Percentiles rank a stretch among this genome's conserved stretches.
phyloP scores from a whole-genome alignment of 805 yeast genomes.

The Cyberlindnera mrakii region DNA sequence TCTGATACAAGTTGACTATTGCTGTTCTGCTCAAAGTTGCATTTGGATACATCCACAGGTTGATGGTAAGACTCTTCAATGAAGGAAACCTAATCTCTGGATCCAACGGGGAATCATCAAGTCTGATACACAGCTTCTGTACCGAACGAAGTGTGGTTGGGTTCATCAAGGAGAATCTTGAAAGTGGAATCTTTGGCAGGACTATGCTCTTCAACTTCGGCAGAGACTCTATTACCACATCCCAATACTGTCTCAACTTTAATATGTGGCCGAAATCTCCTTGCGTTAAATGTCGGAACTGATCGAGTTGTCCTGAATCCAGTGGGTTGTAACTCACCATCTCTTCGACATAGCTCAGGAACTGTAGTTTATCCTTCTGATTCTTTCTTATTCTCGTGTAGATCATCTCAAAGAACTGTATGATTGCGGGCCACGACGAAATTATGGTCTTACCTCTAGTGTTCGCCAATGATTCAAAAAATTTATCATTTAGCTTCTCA shows the following conservation, averaged over 20 bases:
- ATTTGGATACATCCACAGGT: constrained; percentile 6
- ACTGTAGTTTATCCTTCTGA: not conserved
- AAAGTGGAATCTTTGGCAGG: constrained; percentile 16
- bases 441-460: constrained; percentile 8
- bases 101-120: constrained; percentile 6
- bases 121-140: constrained; percentile 7
- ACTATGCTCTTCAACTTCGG: constrained; percentile 10
- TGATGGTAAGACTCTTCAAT: constrained; percentile 8
- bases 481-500: constrained; percentile 21
- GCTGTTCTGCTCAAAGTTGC: not conserved
- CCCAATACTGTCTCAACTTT: constrained; percentile 18
- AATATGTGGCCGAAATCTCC: constrained; percentile 12
- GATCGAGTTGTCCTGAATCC: constrained; percentile 19
- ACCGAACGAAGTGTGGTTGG: constrained; percentile 2
- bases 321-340: constrained; percentile 15
- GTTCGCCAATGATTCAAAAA: constrained; percentile 10
- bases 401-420: constrained; percentile 12
- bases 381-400: constrained; percentile 4
- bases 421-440: constrained; percentile 17
- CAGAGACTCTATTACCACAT: constrained; percentile 11
- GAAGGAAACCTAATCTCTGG: constrained; percentile 7
- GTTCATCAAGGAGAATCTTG: constrained; percentile 7
- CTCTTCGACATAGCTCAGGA: constrained; percentile 15
- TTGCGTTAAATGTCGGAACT: constrained; percentile 7
- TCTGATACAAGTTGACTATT: not conserved